phyloP scores from a whole-genome alignment of 2,329 filamentous ascomycete genomes.

The Aureobasidium sp. region DNA sequence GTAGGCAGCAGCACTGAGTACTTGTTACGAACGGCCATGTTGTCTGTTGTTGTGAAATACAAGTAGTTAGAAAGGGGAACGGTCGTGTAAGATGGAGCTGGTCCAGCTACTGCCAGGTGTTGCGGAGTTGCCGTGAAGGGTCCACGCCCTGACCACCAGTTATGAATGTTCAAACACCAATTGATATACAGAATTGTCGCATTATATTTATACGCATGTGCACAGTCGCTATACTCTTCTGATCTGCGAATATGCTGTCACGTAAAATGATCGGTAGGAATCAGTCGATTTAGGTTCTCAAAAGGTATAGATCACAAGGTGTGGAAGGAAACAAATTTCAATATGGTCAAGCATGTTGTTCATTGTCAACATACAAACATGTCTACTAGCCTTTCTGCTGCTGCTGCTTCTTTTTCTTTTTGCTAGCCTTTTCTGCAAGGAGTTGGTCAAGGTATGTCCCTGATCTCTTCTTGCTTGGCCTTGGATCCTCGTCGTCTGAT shows the following conservation, averaged over 20 bases:
- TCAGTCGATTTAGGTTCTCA: too few relatives aligned
- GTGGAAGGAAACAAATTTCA: not conserved
- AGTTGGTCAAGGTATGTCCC: constrained; percentile 51
- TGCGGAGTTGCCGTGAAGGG: constrained; percentile 5
- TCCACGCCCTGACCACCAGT: not conserved
- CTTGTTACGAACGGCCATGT: constrained; percentile 55
- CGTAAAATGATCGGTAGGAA: not conserved
- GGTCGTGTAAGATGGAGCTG: not conserved
- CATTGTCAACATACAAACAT: not conserved
- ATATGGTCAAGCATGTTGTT: not conserved
- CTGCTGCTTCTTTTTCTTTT: constrained; percentile 40
- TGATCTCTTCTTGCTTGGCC: constrained; percentile 32
- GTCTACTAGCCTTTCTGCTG: not conserved
- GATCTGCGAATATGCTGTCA: not conserved
- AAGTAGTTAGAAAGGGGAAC: not conserved
- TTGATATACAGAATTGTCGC: not conserved
- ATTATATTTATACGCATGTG: not conserved
- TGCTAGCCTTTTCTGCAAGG: constrained; percentile 42
- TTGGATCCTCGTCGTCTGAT: constrained; percentile 18
- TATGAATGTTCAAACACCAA: not conserved
- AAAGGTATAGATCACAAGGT: not conserved
- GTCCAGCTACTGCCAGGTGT: constrained; percentile 7
- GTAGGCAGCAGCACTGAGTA: constrained; percentile 97
- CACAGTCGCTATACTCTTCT: not conserved
- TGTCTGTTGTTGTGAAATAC: not conserved